phyloP scores from a whole-genome alignment of 306 rosid genomes.

The Pterocarpus macrocarpus region DNA sequence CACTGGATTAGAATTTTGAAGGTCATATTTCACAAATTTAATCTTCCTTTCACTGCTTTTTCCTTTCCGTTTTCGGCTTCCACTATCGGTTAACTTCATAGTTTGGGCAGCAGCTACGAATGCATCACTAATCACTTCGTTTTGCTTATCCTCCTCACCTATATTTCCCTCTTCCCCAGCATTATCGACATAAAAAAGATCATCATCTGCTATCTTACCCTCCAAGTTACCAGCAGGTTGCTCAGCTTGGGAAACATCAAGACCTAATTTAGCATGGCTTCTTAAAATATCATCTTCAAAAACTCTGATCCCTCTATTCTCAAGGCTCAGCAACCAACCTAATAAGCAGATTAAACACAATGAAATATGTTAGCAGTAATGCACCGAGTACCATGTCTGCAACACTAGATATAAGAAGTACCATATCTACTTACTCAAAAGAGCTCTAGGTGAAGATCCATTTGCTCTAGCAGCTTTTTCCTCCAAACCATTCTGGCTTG shows the following conservation, averaged over 20 bases:
- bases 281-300: constrained; percentile 62
- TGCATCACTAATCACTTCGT: constrained; percentile 56
- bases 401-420: constrained; percentile 14
- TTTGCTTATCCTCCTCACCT: constrained; percentile 49
- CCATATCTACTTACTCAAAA: constrained; percentile 61
- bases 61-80: constrained; percentile 62
- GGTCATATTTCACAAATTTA: constrained; percentile 68
- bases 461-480: constrained; percentile 54
- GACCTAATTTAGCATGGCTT: constrained; percentile 51
- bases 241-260: constrained; percentile 44
- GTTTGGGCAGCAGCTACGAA: constrained; percentile 66
- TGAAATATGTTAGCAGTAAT: constrained; percentile 39
- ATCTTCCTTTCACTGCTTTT: constrained; percentile 50
- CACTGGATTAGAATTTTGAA: constrained; percentile 36
- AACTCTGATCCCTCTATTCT: constrained; percentile 67
- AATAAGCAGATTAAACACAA: constrained; percentile 41
- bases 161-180: constrained; percentile 49
- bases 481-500: constrained; percentile 51
- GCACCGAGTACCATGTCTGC: constrained; percentile 9
- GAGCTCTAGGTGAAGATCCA: constrained; percentile 65
- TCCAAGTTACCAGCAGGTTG: constrained; percentile 47
- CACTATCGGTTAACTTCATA: constrained; percentile 52
- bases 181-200: constrained; percentile 67
- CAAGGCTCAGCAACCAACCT: constrained; percentile 82
- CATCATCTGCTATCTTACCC: constrained; percentile 56